Base-by-base conservation (phyloP, 2,329 filamentous ascomycete species). In the Simplicillium sp. region DNA sequence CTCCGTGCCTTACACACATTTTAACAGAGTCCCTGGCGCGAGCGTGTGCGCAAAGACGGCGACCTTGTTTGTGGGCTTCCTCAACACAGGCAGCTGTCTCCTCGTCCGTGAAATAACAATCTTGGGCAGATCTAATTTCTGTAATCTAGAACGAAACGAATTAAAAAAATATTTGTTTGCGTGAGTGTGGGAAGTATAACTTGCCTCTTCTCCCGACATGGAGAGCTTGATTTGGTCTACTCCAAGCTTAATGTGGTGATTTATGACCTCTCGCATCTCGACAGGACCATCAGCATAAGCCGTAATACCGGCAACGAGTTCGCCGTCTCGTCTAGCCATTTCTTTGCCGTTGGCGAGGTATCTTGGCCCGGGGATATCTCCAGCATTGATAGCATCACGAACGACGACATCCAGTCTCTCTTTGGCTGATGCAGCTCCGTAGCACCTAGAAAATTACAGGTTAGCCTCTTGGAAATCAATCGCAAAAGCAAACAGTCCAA, bases 271-370 rank as follows among this genome's bases (percentile, higher is more conserved):
- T 33, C 65, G 52, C 63, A 68, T 67, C 40, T 60, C 60, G 3
- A 60, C 50, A 0, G 60, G 57, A 4, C 61, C 64, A 44, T 68
- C 61, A 1, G 56, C 59, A 41, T 44, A 54, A 9, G 50, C 50
- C 4, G 54, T 60, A 31, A 62, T 62, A 3, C 53, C 48, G 3
- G 57, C 48, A 4, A 67, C 61, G 1, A 73, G 52, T 11, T 67
- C 68, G 0, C 68, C 70, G 41, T 64, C 65, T 14, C 54, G 53
- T 6, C 56, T 50, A 2, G 67, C 64, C 40, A 73, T 70, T 48
- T 74, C 70, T 43, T 66, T 61, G 1, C 62, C 65, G 47, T 71
- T 74, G 2, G 68, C 66, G 1, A 72, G 56, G 40, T 60, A 68
- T 13, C 68, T 55, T 3, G 68, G 69, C 1, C 68, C 70, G 1